phyloP scores from a whole-genome alignment of 441 rosid species.

The Erodium moschatum region DNA sequence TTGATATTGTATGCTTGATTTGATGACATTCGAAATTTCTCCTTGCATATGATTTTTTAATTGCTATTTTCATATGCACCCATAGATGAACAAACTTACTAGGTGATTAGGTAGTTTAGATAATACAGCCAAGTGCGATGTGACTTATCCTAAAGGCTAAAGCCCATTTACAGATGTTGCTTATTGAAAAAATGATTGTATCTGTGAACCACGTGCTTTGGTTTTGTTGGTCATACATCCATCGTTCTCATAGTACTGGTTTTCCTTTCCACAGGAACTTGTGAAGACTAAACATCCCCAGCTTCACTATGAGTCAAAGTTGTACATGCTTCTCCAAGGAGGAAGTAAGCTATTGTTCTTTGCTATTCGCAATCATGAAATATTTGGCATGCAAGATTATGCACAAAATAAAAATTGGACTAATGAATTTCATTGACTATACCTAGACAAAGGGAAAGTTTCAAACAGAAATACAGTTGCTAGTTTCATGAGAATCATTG shows the following conservation, averaged over 20 bases:
- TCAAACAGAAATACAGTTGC: neutral
- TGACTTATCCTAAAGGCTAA: neutral
- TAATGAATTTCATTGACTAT: neutral
- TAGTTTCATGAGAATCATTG: neutral
- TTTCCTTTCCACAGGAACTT: constrained; percentile 59
- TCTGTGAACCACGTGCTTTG: constrained; percentile 17
- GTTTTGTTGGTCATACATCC: constrained; percentile 29
- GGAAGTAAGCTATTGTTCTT: constrained; percentile 50
- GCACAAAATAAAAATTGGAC: neutral
- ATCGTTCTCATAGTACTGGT: constrained; percentile 21
- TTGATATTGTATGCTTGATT: neutral
- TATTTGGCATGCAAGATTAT: neutral
- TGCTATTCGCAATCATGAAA: neutral
- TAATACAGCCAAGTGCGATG: neutral
- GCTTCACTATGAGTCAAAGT: constrained; percentile 92
- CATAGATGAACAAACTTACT: neutral
- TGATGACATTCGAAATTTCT: neutral
- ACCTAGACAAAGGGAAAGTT: neutral
- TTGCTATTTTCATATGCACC: neutral
- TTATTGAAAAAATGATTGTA: neutral
- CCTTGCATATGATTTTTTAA: neutral
- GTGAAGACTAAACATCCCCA: constrained; percentile 92
- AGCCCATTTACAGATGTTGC: neutral
- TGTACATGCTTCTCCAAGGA: constrained; percentile 96
- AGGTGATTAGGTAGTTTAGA: neutral